Evolutionary conservation across 2,329 filamentous ascomycete genomes (phyloP), one percentile per base, ranked within the genome.

Genomic region (Chalara sp.): DNA sequence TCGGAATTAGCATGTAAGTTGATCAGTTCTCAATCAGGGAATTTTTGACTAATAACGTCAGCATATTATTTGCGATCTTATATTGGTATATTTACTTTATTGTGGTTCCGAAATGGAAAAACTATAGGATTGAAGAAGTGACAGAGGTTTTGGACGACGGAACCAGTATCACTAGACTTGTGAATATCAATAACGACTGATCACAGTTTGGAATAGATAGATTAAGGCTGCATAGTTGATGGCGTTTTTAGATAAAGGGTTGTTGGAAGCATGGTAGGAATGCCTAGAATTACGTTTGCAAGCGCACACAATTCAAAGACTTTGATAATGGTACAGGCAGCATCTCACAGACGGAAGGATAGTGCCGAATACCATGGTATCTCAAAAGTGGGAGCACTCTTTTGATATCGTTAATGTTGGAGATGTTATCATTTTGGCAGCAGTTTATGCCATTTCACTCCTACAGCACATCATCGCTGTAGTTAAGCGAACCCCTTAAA

Each of bases 11-110:
- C 21, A 73, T 79, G 76, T 80, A 69, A 71, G 77, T 72, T 30
- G 7, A 49, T 10, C 11, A 10, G 31, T 29, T 3, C 13, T 43
- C 13, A 7, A 13, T 28, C 10, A 32, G 13, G 52, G 51, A 50
- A 51, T 44, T 32, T 39, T 32, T 37, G 3, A 50, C 58, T 64
- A 56, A 64, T 35, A 5, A 11, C 12, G 1, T 7, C 51, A 86
- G 80, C 49, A 68, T 87, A 33, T 33, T 75, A 0, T 76, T 80
- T 45, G 83, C 78, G 0, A 61, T 84, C 1, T 1, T 79, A 0
- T 89, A 89, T 62, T 89, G 86, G 86, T 82, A 79, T 55, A 54
- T 86, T 1, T 86, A 81, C 78, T 83, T 83, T 1, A 71, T 80
- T 3, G 56, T 79, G 1, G 62, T 88, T 29, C 86, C 86, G 1